Base-by-base conservation (phyloP, 2,329 filamentous ascomycete species). In the Paracamarosporium sp. region DNA sequence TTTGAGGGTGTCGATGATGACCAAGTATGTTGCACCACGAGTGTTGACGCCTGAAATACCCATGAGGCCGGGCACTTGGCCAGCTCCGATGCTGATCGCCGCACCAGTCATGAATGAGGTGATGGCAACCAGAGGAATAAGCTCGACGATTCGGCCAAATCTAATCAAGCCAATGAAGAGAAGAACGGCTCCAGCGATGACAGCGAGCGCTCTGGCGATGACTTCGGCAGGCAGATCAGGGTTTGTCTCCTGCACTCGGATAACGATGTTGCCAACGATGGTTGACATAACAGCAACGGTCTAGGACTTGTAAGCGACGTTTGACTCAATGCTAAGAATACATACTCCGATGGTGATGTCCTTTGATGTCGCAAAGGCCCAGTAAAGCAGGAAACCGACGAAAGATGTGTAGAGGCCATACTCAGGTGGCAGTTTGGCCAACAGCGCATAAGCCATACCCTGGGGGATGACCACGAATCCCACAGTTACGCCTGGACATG, bases 91-190 rank as follows among this genome's bases (percentile, higher is more conserved):
- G 68, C 86, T 96, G 76, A 99, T 85, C 53, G 95, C 93, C 2
- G 94, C 97, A 9, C 95, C 95, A 0, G 95, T 98, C 93, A 98
- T 98, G 82, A 97, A 99, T 3, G 94, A 93, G 0, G 92, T 93
- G 52, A 98, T 91, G 0, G 93, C 91, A 1, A 93, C 89, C 53
- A 98, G 85, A 1, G 95, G 91, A 67, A 99, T 98, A 69, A 98
- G 85, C 66, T 99, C 93, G 43, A 98, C 93, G 44, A 99, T 90
- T 85, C 93, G 96, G 9, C 95, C 95, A 36, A 89, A 85, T 41
- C 94, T 88, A 33, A 90, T 80, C 2, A 97, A 80, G 11, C 95
- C 95, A 60, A 98, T 86, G 65, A 88, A 87, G 38, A 90, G 83
- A 44, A 98, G 89, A 55, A 97, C 91, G 31, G 83, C 83, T 43